Base-by-base conservation (phyloP, 768 basidiomycete genomes). In the Lanmaoa pseudosensibilis region DNA sequence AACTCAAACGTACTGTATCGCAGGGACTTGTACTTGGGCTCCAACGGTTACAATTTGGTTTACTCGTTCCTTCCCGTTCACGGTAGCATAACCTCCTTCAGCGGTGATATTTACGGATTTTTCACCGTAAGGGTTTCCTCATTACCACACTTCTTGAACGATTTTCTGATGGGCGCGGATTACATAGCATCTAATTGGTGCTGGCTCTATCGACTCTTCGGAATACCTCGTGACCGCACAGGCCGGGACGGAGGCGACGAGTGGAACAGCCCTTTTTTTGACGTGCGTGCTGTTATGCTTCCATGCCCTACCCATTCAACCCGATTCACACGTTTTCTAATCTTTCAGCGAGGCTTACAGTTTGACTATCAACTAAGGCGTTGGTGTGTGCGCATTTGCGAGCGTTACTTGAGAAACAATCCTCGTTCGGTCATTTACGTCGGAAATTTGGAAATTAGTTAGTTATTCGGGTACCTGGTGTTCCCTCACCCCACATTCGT, bases 161-260 rank as follows among this genome's bases (percentile, higher is more conserved):
- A 8, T 39, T 16, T 33, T 38, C 43, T 67, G 18, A 62, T 27
- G 15, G n/a, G n/a, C 18, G 0, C 8, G 3, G 16, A 10, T 46
- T 2, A 40, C n/a, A n/a, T n/a, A 87, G 84, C 81, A 83, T 59
- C 67, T 88, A 63, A 79, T 78, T 0, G 50, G 77, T 10, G 70
- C 75, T 45, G 72, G 78, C 34, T 74, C 77, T 5, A 59, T 88
- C 33, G 68, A 71, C 56, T 64, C 77, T 15, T 79, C 82, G 3
- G 80, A 88, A 61, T 88, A 78, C 71, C 74, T 88, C 50, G 77
- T 68, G 37, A 84, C 80, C 13, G 78, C 78, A 2, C 85, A 88
- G 63, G 85, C 77, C 8, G 87, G 87, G 7, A 83, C 82, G 0
- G 87, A 88, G 67, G 80, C 81, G 16, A 86, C 82, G 0, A 76